These are phyloP conservation scores for Cryptococcus amylolentus DNA, from an alignment of 1,284 basidiomycete genomes.

Conservation along the genomic window DNA sequence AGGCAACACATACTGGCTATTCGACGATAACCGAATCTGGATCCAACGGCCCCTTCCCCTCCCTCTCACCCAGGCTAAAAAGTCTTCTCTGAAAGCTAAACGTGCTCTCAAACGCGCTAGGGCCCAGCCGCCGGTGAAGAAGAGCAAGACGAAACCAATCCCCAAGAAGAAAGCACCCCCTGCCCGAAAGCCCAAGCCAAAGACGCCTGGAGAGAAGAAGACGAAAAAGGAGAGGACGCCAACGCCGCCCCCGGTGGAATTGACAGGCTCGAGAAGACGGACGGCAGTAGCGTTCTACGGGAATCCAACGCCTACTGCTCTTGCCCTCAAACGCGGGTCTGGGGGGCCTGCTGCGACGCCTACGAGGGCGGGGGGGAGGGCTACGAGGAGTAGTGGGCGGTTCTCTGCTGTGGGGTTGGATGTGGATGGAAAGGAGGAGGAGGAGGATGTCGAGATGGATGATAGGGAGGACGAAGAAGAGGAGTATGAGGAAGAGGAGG, in stretches of 20 bases:
- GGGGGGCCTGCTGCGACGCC: neutral
- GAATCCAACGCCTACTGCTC: constrained; percentile 34
- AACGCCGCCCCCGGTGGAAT: neutral
- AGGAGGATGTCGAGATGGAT: neutral
- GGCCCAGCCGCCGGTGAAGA: neutral
- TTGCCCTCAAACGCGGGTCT: constrained; percentile 35
- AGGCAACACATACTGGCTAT: constrained; percentile 56
- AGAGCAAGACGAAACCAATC: constrained; percentile 4
- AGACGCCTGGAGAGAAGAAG: constrained; percentile 3
- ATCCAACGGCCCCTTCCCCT: constrained; percentile 51
- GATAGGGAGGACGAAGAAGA: no score
- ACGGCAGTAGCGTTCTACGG: constrained; percentile 42
- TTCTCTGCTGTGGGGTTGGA: constrained; percentile 9
- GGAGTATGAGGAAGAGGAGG: no score
- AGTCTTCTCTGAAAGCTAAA: constrained; percentile 38
- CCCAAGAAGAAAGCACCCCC: constrained; percentile 27
- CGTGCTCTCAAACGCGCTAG: constrained; percentile 23
- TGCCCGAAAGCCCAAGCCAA: constrained; percentile 8
- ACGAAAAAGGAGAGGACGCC: neutral
- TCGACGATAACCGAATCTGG: constrained; percentile 59
- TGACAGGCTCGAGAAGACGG: constrained; percentile 28
- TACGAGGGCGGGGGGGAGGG: neutral
- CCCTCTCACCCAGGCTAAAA: constrained; percentile 34
- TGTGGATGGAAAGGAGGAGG: constrained; percentile 12
- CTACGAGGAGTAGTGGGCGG: constrained; percentile 6